Evolutionary conservation across 2,329 filamentous ascomycete species (phyloP), one percentile per base, ranked within the genome.

Genomic region (Aureobasidium uvarum): DNA sequence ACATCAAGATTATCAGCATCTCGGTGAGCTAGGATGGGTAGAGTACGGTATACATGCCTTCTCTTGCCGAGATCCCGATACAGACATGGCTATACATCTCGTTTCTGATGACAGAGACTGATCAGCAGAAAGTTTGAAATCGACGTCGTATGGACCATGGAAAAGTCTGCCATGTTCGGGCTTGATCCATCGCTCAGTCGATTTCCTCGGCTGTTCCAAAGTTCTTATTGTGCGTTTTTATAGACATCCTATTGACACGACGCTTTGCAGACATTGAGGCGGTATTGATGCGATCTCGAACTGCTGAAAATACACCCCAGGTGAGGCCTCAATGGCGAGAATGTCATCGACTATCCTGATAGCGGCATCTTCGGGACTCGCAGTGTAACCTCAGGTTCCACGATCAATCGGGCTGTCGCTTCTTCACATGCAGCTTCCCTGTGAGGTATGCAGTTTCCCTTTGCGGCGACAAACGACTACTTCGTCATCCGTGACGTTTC

Each of bases 1-100:
- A 99, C 75, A 93, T 99, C 73, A 98, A 96, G 79, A 96, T 99
- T 70, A 86, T 99, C 66, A 97, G 91, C 75, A 96, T 99, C 71
- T 73, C 67, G 63, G 66, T 74, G 7, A 59, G 18, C 39, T 59
- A 59, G n/a, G 10, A 28, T 11, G 36, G 41, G 55, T 59, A 36
- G 33, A 28, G 23, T 23, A 2, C 13, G 5, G 8, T 43, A 43
- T 41, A 20, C 10, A 20, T 43, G 41, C 16, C 38, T 5, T 41
- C 38, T 7, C 4, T 41, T 18, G 16, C 6, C 38, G 38, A 10
- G 14, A 41, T 1, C 16, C 41, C 41, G 1, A 45, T 23, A 45
- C 20, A 23, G n/a, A 16, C 10, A 45, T 23, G n/a, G n/a, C 41
- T 23, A n/a, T 3, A 45, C 23, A 20, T 23, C 13, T 5, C 23